These are phyloP conservation scores for Magnusiomyces suaveolens DNA, from an alignment of 1,139 yeast genomes.

Conservation along the genomic window DNA sequence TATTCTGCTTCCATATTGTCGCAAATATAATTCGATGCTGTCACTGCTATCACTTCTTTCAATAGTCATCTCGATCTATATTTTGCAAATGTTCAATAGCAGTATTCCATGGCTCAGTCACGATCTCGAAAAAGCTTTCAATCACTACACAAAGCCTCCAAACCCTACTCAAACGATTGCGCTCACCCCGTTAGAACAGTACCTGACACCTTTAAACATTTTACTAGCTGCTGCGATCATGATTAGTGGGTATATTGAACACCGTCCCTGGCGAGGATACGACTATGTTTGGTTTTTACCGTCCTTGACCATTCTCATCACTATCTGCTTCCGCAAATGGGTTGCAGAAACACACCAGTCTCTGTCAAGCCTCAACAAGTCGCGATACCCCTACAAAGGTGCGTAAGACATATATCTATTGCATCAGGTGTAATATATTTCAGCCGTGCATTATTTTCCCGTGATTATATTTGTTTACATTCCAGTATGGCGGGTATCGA, in stretches of 20 bases:
- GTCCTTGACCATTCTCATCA: constrained; percentile 20
- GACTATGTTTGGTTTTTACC: constrained; percentile 32
- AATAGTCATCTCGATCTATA: constrained; percentile 22
- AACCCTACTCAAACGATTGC: constrained; percentile 3
- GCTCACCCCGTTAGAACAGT: constrained; percentile 12
- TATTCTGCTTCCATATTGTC: constrained; percentile 27
- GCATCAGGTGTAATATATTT: too few species aligned
- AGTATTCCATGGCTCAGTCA: constrained; percentile 5
- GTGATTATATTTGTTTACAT: constrained; percentile 21
- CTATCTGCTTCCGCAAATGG: constrained; percentile 25
- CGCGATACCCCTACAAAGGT: constrained; percentile 26
- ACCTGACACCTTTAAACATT: constrained; percentile 14
- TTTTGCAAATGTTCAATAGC: constrained; percentile 16
- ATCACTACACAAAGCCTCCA: constrained; percentile 12
- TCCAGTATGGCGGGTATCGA: too few species aligned
- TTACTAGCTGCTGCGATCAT: constrained; percentile 21
- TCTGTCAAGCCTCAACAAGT: constrained; percentile 19
- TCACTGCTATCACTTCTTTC: constrained; percentile 27
- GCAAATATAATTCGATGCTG: constrained; percentile 23
- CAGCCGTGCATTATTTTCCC: not conserved
- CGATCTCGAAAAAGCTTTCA: not conserved
- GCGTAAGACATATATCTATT: too few species aligned
- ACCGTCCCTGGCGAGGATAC: constrained; percentile 25
- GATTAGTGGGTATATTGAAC: constrained; percentile 22
- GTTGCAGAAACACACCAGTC: constrained; percentile 22